A percentile compares a stretch with the other conserved stretches of the same genome.
phyloP scores from a whole-genome alignment of 305 asterid species.

The Plantago coronopus region DNA sequence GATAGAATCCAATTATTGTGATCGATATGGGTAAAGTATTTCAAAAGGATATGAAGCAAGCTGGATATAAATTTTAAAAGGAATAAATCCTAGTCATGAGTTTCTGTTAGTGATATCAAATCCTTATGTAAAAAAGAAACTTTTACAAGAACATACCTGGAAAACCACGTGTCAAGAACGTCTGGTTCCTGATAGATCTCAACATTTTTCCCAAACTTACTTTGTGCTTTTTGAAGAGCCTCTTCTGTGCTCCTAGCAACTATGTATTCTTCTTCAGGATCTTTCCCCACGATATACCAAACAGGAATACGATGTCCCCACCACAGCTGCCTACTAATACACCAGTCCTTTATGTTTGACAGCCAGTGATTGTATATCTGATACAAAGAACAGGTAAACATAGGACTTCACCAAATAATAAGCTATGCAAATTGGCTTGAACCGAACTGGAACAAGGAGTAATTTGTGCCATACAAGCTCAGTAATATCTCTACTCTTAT shows the following conservation, averaged over 20 bases:
- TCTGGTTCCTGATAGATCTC: conserved; percentile 96
- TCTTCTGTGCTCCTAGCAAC: conserved; percentile 85
- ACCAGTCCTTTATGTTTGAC: conserved; percentile 98
- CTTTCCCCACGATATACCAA: conserved; percentile 90
- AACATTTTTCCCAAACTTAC: conserved; percentile 69
- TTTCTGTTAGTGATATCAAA: not conserved
- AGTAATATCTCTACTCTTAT: not conserved
- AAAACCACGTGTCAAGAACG: conserved; percentile 99
- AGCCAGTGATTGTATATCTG: conserved; percentile 97
- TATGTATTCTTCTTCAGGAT: conserved; percentile 79
- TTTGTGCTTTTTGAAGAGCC: conserved; percentile 72
- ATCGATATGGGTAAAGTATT: not conserved
- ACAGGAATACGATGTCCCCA: conserved; percentile 99
- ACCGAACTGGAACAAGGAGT: not conserved
- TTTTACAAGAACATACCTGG: conserved; percentile 55
- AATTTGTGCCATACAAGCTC: conserved; percentile 2
- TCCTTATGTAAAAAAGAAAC: conserved; percentile 4
- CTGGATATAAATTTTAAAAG: no score
- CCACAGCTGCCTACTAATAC: conserved; percentile 98
- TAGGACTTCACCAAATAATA: conserved; percentile 18
- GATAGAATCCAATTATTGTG: not conserved
- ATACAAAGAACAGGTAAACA: conserved; percentile 26
- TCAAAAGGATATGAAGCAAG: not conserved
- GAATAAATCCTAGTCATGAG: no score
- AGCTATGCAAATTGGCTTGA: not conserved